These are phyloP conservation scores for Zygosaccharomyces rouxii DNA, from an alignment of 805 yeast species.

Conservation along the genomic window DNA sequence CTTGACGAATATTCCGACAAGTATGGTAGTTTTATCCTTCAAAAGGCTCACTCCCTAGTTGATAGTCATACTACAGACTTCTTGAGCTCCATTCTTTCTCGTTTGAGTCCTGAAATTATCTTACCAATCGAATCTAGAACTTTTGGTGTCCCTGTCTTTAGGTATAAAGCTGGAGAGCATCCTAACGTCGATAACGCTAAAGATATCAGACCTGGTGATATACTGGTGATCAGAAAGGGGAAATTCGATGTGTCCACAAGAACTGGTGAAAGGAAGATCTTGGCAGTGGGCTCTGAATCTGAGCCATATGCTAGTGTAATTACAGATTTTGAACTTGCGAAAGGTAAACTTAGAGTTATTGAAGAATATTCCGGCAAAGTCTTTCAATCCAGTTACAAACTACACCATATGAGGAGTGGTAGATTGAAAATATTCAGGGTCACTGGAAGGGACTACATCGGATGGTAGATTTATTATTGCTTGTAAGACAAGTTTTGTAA, in stretches of 20 bases:
- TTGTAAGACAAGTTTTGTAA: neutral
- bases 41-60: slow-evolving; percentile 39
- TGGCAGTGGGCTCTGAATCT: slow-evolving; percentile 55
- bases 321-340: slow-evolving; percentile 66
- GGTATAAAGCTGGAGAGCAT: slow-evolving; percentile 52
- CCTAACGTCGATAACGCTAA: slow-evolving; percentile 49
- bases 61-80: slow-evolving; percentile 28
- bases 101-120: slow-evolving; percentile 40
- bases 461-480: slow-evolving; percentile 47
- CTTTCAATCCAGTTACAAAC: slow-evolving; percentile 56
- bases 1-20: slow-evolving; percentile 47
- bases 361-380: slow-evolving; percentile 54
- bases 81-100: slow-evolving; percentile 37
- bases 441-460: slow-evolving; percentile 66
- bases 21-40: slow-evolving; percentile 50
- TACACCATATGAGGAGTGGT: slow-evolving; percentile 74
- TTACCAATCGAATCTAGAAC: slow-evolving; percentile 61
- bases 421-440: slow-evolving; percentile 74
- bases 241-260: slow-evolving; percentile 63
- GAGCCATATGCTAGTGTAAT: slow-evolving; percentile 58
- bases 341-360: slow-evolving; percentile 64
- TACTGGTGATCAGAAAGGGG: slow-evolving; percentile 70
- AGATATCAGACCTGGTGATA: slow-evolving; percentile 78
- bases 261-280: slow-evolving; percentile 44
- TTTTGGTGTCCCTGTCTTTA: slow-evolving; percentile 51